phyloP scores from a whole-genome alignment of 345 rosid genomes.

The Dipteronia sinensis region DNA sequence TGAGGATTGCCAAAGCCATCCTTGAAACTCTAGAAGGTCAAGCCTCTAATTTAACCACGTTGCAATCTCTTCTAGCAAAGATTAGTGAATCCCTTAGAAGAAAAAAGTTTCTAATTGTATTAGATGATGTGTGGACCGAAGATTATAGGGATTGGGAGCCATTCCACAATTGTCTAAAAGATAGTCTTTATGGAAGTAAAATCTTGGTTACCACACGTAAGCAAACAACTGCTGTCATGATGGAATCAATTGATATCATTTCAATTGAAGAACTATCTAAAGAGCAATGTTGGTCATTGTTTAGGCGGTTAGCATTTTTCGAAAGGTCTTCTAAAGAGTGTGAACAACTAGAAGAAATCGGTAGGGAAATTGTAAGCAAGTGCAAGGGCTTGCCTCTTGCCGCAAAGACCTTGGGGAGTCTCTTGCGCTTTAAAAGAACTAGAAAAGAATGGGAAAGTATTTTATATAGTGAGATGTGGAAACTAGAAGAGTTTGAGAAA shows the following conservation, averaged over 20 bases:
- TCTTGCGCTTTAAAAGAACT: background rate
- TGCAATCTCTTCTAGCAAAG: no score
- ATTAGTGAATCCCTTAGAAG: no score
- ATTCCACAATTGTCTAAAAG: background rate
- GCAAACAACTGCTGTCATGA: background rate
- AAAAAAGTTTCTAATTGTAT: background rate
- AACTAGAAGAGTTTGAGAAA: background rate
- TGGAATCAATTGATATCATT: no score
- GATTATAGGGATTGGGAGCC: background rate
- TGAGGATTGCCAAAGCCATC: no score
- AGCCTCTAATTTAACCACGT: no score
- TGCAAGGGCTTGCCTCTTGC: background rate
- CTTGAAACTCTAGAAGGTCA: no score
- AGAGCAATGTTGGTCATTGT: background rate
- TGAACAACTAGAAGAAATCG: background rate
- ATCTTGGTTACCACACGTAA: background rate
- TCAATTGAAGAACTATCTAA: background rate
- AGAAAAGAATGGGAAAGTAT: background rate
- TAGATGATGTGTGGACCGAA: background rate
- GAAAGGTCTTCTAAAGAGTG: background rate
- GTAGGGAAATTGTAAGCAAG: background rate
- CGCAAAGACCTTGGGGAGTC: background rate
- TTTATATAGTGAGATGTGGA: background rate
- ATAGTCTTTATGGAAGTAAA: background rate
- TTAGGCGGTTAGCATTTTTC: background rate